phyloP scores from a whole-genome alignment of 495 filamentous ascomycete genomes.

The Trichocladium uniseriatum region DNA sequence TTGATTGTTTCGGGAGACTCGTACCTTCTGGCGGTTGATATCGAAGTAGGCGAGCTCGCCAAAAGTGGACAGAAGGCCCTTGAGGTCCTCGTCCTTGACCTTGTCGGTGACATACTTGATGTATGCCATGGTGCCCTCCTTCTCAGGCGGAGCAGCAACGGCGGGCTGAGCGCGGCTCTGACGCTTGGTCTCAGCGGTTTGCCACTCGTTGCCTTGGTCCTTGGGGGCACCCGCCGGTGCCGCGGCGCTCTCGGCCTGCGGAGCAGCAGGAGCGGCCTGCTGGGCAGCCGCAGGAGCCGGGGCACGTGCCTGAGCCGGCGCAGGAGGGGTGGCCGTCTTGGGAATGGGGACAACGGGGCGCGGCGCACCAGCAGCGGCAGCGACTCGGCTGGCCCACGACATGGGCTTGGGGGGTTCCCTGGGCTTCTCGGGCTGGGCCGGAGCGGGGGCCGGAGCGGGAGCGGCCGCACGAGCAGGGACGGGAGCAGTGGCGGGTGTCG shows the following conservation, averaged over 20 bases:
- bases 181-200: slow-evolving; percentile 76
- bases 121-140: slow-evolving; percentile 67
- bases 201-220: slow-evolving; percentile 55
- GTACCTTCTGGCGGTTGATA: slow-evolving; percentile 81
- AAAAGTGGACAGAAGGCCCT: slow-evolving; percentile 53
- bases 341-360: slow-evolving; percentile 39
- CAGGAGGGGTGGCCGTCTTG: slow-evolving; percentile 37
- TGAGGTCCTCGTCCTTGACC: slow-evolving; percentile 60
- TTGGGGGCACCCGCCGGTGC: slow-evolving; percentile 30
- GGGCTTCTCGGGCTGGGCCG: slow-evolving; percentile 32
- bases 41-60: slow-evolving; percentile 82
- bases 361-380: slow-evolving; percentile 35
- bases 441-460: slow-evolving; percentile 30
- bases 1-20: slow-evolving; percentile 9
- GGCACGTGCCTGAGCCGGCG: slow-evolving; percentile 25
- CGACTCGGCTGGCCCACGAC: slow-evolving; percentile 82
- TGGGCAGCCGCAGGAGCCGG: slow-evolving; percentile 23
- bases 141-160: slow-evolving; percentile 43
- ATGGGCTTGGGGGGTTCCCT: slow-evolving; percentile 50
- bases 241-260: slow-evolving; percentile 22
- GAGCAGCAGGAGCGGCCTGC: slow-evolving; percentile 32
- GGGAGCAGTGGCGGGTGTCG: slow-evolving; percentile 43
- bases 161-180: slow-evolving; percentile 56
- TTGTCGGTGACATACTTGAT: slow-evolving; percentile 90
- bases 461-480: slow-evolving; percentile 37